Base-by-base conservation (phyloP, 768 basidiomycete genomes). In the Paxillus rubicundulus region DNA sequence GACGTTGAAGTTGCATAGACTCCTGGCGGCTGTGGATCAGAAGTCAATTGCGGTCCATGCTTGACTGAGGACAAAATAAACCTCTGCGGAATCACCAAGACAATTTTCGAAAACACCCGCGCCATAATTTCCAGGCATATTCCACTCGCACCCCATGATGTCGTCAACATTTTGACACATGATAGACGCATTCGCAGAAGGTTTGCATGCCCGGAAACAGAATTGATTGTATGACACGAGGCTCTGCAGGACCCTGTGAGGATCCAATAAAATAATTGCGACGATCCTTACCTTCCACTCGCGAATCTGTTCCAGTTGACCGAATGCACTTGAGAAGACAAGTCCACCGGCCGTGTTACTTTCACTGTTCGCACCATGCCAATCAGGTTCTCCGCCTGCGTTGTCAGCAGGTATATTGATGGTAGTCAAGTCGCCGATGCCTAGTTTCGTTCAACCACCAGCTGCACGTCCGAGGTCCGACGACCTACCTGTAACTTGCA, bases 271-370 rank as follows among this genome's bases (percentile, higher is more conserved):
- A 32, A 53, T 38, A 18, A 58, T 21, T 21, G 44, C 34, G 34
- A 55, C 33, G 49, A 47, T 33, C 40, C 57, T 61, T 68, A 78
- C 82, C 43, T 85, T 88, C 90, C 90, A 92, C 63, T 90, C 84
- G 58, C 82, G 77, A 37, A 87, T 72, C 61, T 89, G 77, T 58
- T 78, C 56, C 4, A 81, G 56, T 43, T 72, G 69, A 18, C 81
- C 84, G 67, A 85, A 88, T n/a, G 83, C 85, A 53, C 52, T 77
- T 18, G 86, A 85, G 66, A 88, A 88, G n/a, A 91, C 83, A 39
- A 88, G 75, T 3, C 81, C 84, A 27, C 85, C 87, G 32, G 81
- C 77, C 9, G 79, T 83, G 60, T 82, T 84, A 14, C 80, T 83
- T n/a, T 62, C 61, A 16, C 80, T 79, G 56, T 80, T 78, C 44